Evolutionary conservation across 495 filamentous ascomycete species (phyloP).

Genomic region (Cryomyces antarcticus): DNA sequence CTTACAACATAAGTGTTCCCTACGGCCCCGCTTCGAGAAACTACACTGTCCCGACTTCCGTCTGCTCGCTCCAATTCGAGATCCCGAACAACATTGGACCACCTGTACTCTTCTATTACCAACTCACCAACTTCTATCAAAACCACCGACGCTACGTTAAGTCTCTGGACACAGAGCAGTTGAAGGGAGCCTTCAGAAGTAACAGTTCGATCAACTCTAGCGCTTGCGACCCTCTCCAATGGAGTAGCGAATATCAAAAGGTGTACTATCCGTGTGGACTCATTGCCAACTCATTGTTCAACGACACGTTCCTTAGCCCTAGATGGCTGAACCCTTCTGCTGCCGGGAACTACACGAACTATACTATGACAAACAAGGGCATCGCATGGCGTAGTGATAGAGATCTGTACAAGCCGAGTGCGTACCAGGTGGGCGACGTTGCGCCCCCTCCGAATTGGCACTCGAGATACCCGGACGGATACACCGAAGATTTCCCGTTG

Average conservation of each 20-base stretch:
- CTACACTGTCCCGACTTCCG: constrained; percentile 5
- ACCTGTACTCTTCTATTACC: constrained; percentile 81
- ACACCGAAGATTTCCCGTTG: constrained; percentile 38
- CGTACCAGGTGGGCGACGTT: constrained; percentile 42
- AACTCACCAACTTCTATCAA: constrained; percentile 95
- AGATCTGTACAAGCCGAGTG: constrained; percentile 49
- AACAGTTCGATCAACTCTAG: constrained; percentile 39
- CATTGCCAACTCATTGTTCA: constrained; percentile 93
- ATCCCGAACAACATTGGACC: constrained; percentile 59
- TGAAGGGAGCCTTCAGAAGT: constrained; percentile 49
- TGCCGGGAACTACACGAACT: constrained; percentile 21
- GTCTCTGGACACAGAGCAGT: constrained; percentile 64
- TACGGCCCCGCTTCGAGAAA: constrained; percentile 3
- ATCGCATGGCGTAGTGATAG: constrained; percentile 78
- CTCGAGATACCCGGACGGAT: constrained; percentile 39
- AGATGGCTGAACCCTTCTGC: constrained; percentile 26
- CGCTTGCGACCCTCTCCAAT: constrained; percentile 54
- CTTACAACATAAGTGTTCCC: constrained; percentile 7
- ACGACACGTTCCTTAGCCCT: constrained; percentile 64
- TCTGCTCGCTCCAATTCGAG: constrained; percentile 53
- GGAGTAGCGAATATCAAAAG: constrained; percentile 30
- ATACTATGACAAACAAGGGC: constrained; percentile 54
- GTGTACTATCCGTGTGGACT: constrained; percentile 89
- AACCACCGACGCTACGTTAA: constrained; percentile 94
- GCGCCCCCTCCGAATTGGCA: constrained; percentile 78